These are phyloP conservation scores for Albatrellus ellisii DNA, from an alignment of 768 basidiomycete genomes.

Conservation along the genomic window DNA sequence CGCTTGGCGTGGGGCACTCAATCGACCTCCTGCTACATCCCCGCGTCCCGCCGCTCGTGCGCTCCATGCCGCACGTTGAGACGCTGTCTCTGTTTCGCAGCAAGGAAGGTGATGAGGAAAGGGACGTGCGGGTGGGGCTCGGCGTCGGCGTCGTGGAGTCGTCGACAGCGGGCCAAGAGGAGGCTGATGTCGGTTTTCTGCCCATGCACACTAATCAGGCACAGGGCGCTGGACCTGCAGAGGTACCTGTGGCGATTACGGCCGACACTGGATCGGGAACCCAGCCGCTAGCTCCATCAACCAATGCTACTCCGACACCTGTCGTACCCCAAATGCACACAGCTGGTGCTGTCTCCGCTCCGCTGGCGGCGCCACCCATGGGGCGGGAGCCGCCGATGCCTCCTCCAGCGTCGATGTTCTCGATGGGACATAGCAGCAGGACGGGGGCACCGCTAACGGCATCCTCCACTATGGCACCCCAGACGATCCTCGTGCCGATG, in stretches of 20 bases:
- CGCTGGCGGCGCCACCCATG: not conserved
- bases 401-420: not conserved
- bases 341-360: not conserved
- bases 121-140: slow-evolving; percentile 28
- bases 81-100: slow-evolving; percentile 43
- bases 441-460: too few species aligned
- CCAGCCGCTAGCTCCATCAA: not conserved
- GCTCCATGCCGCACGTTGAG: slow-evolving; percentile 52
- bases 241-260: not conserved
- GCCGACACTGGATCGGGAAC: not conserved
- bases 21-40: slow-evolving; percentile 66
- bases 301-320: not conserved
- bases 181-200: not conserved
- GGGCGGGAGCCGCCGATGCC: not conserved
- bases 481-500: slow-evolving; percentile 2
- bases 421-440: too few species aligned
- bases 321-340: not conserved
- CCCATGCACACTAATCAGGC: too few species aligned
- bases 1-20: slow-evolving; percentile 18
- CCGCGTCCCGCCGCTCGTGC: slow-evolving; percentile 62
- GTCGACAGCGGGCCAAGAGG: not conserved
- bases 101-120: slow-evolving; percentile 58
- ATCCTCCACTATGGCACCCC: not conserved
- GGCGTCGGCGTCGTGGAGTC: slow-evolving; percentile 20
- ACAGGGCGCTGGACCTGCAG: not conserved